Percentiles rank a stretch among this genome's conserved stretches.
Conservation (phyloP, 108 stramenopile genomes). For the Heterococcus sp. region DNA sequence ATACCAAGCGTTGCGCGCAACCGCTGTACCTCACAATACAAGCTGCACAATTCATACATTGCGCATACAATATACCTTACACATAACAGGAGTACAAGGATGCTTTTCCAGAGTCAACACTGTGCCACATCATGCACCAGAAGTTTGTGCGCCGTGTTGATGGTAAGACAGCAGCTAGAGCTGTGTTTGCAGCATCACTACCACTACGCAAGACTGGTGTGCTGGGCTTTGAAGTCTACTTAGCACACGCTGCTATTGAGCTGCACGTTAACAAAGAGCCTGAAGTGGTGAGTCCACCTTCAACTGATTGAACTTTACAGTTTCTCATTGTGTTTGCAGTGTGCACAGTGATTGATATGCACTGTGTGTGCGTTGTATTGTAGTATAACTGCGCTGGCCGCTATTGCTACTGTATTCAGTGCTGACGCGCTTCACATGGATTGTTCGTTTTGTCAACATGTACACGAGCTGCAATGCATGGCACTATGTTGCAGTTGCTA, state of each 20-base stretch:
- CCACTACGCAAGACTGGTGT: slow-evolving; percentile 8
- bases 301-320: background rate
- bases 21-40: no score
- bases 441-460: no score
- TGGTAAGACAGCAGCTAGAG: slow-evolving; percentile 33
- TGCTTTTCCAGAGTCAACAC: slow-evolving; percentile 5
- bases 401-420: no score
- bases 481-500: no score
- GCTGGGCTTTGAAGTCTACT: slow-evolving; percentile 19
- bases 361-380: no score
- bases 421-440: no score
- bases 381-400: no score
- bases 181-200: slow-evolving; percentile 7
- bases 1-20: no score
- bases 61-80: no score
- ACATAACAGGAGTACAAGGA: slow-evolving; percentile 1
- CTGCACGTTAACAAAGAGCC: slow-evolving; percentile 39
- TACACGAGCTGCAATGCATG: no score
- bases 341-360: background rate
- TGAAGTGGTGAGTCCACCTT: slow-evolving; percentile 10
- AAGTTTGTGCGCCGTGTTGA: slow-evolving; percentile 28
- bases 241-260: slow-evolving; percentile 33
- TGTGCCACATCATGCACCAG: slow-evolving; percentile 31
- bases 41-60: no score
- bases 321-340: background rate